Percentiles rank a stretch among this genome's conserved stretches.
Evolutionary conservation across 495 filamentous ascomycete genomes (phyloP).

Genomic region (Amphirosellinia nigrospora): DNA sequence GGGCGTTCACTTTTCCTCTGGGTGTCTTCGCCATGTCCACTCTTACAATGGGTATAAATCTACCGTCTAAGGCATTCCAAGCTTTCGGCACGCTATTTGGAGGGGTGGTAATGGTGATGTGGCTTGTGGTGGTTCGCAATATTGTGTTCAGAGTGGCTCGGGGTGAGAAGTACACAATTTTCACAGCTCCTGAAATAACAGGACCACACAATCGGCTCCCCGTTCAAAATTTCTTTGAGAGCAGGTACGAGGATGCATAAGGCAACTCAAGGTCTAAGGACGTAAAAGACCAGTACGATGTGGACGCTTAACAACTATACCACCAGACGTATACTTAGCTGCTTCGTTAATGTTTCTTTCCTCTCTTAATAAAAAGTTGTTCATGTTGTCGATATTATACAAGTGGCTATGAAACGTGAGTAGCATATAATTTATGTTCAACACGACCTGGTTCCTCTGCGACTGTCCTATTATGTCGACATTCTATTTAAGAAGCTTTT

Average conservation of each 20-base stretch:
- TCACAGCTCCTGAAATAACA: constrained; percentile 9
- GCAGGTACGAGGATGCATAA: background rate
- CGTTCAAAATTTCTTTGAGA: background rate
- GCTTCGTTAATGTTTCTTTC: background rate
- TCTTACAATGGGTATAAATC: constrained; percentile 19
- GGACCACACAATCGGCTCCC: background rate
- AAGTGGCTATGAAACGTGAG: background rate
- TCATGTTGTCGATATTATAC: background rate
- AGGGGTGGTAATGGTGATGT: constrained; percentile 9
- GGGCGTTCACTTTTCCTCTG: constrained; percentile 69
- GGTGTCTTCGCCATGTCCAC: constrained; percentile 62
- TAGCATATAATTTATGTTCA: too few species aligned
- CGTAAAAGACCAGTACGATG: background rate
- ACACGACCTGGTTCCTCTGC: too few species aligned
- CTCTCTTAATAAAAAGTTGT: background rate
- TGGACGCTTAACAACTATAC: background rate
- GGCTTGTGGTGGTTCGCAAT: background rate
- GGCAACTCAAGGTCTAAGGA: background rate
- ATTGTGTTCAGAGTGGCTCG: background rate
- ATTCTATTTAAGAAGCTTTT: too few species aligned
- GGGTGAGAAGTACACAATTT: constrained; percentile 12
- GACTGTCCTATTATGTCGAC: too few species aligned
- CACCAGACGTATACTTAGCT: background rate
- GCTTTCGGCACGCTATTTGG: constrained; percentile 10
- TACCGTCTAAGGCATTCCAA: constrained; percentile 7